Percentiles rank a stretch among this genome's conserved stretches.
These are phyloP conservation scores for Melaleuca quinquenervia DNA, from an alignment of 345 rosid species.

Conservation along the genomic window DNA sequence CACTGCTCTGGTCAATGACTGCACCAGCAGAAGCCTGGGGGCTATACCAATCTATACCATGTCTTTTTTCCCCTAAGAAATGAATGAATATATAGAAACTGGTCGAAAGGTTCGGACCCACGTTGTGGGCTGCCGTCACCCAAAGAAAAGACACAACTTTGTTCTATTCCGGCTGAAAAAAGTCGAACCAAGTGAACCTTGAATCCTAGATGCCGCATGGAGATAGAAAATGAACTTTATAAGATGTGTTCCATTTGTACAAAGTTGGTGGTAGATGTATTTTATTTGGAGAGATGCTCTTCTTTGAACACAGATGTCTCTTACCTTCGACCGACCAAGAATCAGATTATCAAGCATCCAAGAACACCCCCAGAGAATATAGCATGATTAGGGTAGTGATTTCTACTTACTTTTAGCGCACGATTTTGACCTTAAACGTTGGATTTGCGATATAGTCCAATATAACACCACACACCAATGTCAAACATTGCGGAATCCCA, in stretches of 20 bases:
- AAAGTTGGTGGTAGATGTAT: background rate
- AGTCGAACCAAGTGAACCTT: background rate
- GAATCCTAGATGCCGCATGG: background rate
- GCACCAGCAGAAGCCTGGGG: background rate
- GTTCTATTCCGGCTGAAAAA: background rate
- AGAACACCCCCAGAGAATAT: background rate
- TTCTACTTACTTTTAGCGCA: background rate
- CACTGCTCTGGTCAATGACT: background rate
- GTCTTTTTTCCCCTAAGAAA: background rate
- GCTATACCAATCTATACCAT: rapidly evolving
- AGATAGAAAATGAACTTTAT: background rate
- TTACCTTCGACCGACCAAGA: background rate
- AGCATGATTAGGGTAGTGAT: background rate
- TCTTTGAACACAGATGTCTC: background rate
- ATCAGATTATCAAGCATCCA: background rate
- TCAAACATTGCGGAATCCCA: background rate
- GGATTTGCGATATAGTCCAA: rapidly evolving
- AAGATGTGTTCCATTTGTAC: background rate
- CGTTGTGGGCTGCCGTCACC: background rate
- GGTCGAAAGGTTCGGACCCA: background rate
- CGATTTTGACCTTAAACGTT: background rate
- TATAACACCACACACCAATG: background rate
- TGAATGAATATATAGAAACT: background rate
- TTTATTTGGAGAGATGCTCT: background rate
- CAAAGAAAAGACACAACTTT: background rate